Conservation (phyloP, 2,329 filamentous ascomycete species). For the Aspergillus unguis region DNA sequence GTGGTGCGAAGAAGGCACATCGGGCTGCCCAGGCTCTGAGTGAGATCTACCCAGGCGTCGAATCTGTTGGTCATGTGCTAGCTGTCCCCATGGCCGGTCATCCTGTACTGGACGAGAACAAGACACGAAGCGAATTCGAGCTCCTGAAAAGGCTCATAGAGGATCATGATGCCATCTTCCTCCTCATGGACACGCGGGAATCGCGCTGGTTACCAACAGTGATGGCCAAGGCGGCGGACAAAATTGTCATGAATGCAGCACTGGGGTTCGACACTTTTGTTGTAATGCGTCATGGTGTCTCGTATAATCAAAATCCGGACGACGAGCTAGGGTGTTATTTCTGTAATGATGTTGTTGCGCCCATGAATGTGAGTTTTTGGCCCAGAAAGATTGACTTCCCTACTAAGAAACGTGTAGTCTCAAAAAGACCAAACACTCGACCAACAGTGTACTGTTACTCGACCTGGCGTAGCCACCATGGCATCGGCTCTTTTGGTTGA, state of each 20-base stretch:
- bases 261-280: slow-evolving; percentile 96
- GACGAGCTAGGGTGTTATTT: slow-evolving; percentile 90
- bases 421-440: slow-evolving; percentile 93
- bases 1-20: slow-evolving; percentile 77
- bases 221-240: slow-evolving; percentile 88
- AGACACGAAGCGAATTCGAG: slow-evolving; percentile 70
- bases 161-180: slow-evolving; percentile 85
- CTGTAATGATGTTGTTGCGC: slow-evolving; percentile 95
- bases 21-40: slow-evolving; percentile 75
- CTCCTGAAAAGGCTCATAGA: slow-evolving; percentile 71
- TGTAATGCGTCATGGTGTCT: slow-evolving; percentile 89
- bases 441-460: slow-evolving; percentile 95
- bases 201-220: slow-evolving; percentile 93
- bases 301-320: slow-evolving; percentile 54
- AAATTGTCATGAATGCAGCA: slow-evolving; percentile 95
- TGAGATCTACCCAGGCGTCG: slow-evolving; percentile 87
- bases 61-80: slow-evolving; percentile 73
- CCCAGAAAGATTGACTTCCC: slow-evolving; percentile 9
- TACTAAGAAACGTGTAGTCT: slow-evolving; percentile 56
- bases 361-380: slow-evolving; percentile 70
- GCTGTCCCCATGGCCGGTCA: slow-evolving; percentile 96
- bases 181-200: slow-evolving; percentile 96
- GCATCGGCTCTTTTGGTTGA: slow-evolving; percentile 90
- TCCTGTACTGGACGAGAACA: slow-evolving; percentile 70
- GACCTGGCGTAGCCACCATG: slow-evolving; percentile 86